phyloP scores from a whole-genome alignment of 345 rosid genomes.

The Mercurialis annua region DNA sequence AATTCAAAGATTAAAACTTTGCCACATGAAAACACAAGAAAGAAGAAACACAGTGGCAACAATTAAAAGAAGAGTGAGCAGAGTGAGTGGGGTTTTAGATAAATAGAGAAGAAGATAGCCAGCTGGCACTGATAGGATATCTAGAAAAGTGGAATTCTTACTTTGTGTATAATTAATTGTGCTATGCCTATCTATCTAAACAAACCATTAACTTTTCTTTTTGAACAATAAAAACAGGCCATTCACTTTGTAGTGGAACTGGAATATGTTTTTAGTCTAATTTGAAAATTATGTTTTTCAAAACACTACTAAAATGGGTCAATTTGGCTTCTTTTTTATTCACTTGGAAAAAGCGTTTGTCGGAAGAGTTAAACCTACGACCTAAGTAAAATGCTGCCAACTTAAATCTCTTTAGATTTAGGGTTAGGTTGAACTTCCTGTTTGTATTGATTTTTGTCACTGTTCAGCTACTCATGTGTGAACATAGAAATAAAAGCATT shows the following conservation, averaged over 20 bases:
- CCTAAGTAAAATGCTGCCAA: too few relatives aligned
- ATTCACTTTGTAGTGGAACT: neutral
- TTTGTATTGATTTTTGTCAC: neutral
- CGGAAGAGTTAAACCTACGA: too few relatives aligned
- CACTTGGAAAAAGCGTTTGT: too few relatives aligned
- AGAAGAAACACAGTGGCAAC: neutral
- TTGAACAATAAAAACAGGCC: neutral
- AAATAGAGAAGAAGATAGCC: neutral
- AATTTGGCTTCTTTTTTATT: too few relatives aligned
- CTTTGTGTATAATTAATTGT: neutral
- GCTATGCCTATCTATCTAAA: neutral
- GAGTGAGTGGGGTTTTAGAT: constrained; percentile 8
- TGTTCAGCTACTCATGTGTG: neutral
- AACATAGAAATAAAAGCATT: too few relatives aligned
- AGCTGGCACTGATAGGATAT: constrained; percentile 23
- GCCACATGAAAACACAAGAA: neutral
- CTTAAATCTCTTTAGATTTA: neutral
- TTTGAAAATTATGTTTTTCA: neutral
- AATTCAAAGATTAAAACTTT: neutral
- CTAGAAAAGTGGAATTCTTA: neutral
- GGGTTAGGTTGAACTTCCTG: neutral
- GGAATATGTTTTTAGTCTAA: neutral
- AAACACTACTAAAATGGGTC: neutral
- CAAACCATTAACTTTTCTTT: neutral
- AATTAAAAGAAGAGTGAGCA: neutral